Evolutionary conservation across 768 basidiomycete genomes (phyloP).

Genomic region (Termitomyces sp.): DNA sequence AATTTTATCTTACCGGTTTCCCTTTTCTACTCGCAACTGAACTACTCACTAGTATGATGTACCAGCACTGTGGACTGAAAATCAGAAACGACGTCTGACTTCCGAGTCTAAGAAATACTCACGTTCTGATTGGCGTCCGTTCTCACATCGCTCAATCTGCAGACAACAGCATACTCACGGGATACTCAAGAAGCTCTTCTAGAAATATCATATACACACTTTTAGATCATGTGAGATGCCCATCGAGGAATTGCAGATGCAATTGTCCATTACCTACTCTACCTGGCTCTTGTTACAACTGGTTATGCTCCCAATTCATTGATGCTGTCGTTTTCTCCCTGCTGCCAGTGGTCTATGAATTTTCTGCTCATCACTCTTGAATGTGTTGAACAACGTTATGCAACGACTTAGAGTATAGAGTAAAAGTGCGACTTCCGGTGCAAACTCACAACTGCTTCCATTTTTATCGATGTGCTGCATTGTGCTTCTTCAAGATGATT

Average conservation of each 20-base stretch:
- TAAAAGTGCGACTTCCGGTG: background rate
- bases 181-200: background rate
- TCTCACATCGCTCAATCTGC: background rate
- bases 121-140: background rate
- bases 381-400: too few relatives aligned
- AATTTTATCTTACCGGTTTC: background rate
- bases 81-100: background rate
- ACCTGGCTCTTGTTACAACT: background rate
- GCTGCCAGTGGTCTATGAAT: background rate
- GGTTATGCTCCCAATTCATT: background rate
- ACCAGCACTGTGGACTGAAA: background rate
- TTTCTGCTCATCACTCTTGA: background rate
- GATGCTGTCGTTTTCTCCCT: background rate
- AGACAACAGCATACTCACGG: background rate
- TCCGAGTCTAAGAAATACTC: background rate
- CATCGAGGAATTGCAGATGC: background rate
- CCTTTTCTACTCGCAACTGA: background rate
- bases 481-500: background rate
- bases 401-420: background rate
- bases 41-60: background rate
- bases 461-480: background rate
- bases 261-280: too few relatives aligned
- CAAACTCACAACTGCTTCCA: background rate
- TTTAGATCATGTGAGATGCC: background rate
- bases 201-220: background rate